These are phyloP conservation scores for Prunus davidiana DNA, from an alignment of 306 rosid genomes.

Conservation along the genomic window DNA sequence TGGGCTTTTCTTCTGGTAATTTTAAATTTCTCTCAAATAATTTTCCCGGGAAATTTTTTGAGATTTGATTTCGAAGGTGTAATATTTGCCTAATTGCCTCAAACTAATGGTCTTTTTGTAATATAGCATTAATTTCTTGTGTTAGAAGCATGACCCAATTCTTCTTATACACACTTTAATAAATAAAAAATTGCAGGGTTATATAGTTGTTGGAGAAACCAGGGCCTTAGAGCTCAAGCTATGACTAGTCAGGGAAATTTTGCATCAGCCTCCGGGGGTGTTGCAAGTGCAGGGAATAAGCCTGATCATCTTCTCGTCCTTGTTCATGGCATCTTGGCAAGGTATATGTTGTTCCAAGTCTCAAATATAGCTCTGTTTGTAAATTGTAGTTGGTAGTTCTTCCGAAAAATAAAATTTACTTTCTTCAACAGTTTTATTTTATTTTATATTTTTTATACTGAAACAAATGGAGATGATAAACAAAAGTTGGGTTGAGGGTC, in stretches of 20 bases:
- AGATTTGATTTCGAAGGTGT: not conserved
- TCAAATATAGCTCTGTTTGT: no score
- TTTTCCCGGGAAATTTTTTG: not conserved
- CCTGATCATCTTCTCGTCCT: constrained; percentile 96
- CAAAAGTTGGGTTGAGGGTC: not conserved
- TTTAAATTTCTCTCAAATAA: not conserved
- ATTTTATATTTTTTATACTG: not conserved
- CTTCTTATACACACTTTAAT: not conserved
- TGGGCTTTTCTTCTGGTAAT: constrained; percentile 39
- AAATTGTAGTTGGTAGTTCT: not conserved
- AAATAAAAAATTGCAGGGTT: constrained; percentile 40
- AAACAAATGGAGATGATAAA: not conserved
- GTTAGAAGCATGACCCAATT: not conserved
- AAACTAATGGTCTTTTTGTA: constrained; percentile 15
- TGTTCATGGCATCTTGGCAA: constrained; percentile 94
- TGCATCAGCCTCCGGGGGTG: constrained; percentile 35
- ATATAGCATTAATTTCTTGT: constrained; percentile 9
- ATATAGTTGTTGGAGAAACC: constrained; percentile 52
- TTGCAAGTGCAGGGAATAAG: constrained; percentile 33
- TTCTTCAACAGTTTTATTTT: not conserved
- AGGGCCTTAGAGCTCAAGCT: constrained; percentile 50
- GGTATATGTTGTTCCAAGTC: constrained; percentile 44
- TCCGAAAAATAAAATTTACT: not conserved
- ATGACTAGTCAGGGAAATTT: constrained; percentile 58
- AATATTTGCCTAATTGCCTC: not conserved